Evolutionary conservation across 768 basidiomycete genomes (phyloP).

Genomic region (Leccinum sublutescens): DNA sequence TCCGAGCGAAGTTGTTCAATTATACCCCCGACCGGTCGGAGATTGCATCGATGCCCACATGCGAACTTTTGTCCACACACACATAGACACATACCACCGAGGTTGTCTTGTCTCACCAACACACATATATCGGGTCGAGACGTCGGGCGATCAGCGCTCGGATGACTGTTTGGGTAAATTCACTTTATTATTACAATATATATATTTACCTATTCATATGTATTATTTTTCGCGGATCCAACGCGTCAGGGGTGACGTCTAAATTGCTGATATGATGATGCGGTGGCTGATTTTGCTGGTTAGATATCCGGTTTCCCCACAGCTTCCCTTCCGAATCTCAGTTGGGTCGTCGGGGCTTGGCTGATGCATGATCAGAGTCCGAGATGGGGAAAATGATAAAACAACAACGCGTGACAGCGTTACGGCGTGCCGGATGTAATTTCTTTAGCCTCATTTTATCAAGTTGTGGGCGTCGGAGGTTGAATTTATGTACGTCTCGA

Average conservation of each 20-base stretch:
- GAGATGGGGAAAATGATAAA: constrained; percentile 17
- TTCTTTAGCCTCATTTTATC: background rate
- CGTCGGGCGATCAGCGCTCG: constrained; percentile 14
- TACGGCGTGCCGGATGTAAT: constrained; percentile 2
- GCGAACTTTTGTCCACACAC: background rate
- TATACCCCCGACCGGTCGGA: background rate
- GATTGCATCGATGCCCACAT: background rate
- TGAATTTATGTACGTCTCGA: constrained; percentile 4
- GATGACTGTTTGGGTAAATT: constrained; percentile 5
- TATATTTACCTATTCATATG: background rate
- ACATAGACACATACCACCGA: background rate
- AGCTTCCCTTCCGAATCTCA: background rate
- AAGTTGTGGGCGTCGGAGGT: constrained; percentile 8
- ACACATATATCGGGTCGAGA: constrained; percentile 20
- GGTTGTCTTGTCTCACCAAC: background rate
- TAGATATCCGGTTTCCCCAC: constrained; percentile 18
- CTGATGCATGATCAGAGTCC: constrained; percentile 24
- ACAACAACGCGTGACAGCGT: background rate
- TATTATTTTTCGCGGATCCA: background rate
- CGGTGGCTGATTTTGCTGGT: background rate
- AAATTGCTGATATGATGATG: background rate
- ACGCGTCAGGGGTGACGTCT: constrained; percentile 4
- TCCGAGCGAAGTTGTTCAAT: background rate
- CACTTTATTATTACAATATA: background rate
- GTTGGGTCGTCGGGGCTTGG: background rate